These are phyloP conservation scores for Cystobasidium onofrii DNA, from an alignment of 768 basidiomycete species.

Conservation along the genomic window DNA sequence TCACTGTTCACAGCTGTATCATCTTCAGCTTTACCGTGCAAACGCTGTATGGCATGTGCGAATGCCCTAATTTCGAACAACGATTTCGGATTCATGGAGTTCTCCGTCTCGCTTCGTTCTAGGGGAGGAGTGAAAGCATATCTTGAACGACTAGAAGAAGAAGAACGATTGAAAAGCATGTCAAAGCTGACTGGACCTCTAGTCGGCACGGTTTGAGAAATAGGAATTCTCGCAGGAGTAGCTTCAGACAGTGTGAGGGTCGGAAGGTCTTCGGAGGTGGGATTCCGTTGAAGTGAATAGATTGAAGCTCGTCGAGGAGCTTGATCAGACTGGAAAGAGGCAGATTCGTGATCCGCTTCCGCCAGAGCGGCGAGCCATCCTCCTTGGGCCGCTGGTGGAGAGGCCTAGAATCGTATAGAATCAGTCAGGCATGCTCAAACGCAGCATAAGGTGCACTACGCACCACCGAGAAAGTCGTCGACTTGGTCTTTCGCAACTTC, in stretches of 20 bases:
- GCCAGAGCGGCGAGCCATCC: not conserved
- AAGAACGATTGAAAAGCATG: not conserved
- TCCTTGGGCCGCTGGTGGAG: not conserved
- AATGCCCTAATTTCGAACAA: not conserved
- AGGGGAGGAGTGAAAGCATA: not conserved
- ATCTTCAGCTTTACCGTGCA: not conserved
- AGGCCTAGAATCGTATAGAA: not conserved
- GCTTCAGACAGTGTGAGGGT: not conserved
- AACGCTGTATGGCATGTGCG: not conserved
- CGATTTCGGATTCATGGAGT: not conserved
- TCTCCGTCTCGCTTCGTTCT: not conserved
- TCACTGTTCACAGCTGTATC: not conserved
- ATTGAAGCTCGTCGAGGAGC: not conserved
- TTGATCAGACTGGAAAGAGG: not conserved
- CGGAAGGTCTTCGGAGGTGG: not conserved
- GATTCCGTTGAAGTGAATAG: not conserved
- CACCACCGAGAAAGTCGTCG: not conserved
- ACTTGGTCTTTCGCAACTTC: slow-evolving; percentile 6
- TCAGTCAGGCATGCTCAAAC: too few species aligned
- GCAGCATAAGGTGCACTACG: too few species aligned
- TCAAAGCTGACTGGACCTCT: not conserved
- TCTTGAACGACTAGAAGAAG: not conserved
- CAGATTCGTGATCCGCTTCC: not conserved
- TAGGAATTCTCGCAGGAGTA: not conserved
- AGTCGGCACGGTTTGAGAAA: not conserved